Evolutionary conservation across 2,329 filamentous ascomycete species (phyloP).

Genomic region (Cryphonectria radicalis): DNA sequence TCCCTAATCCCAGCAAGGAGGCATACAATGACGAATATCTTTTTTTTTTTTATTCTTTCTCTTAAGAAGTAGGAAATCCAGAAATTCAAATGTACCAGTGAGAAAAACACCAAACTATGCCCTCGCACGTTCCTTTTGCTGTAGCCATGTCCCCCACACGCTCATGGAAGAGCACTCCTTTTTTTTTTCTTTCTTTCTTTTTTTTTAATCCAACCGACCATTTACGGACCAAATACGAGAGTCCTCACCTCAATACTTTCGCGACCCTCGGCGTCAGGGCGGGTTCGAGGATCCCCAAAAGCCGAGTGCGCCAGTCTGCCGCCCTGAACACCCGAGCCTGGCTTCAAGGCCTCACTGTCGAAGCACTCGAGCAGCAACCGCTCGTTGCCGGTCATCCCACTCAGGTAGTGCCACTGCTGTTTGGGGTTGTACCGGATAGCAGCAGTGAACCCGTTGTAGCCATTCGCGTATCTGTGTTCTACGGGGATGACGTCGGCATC

Average conservation of each 20-base stretch:
- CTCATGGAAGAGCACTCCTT: background rate
- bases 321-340: constrained; percentile 53
- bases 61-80: background rate
- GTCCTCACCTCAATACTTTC: constrained; percentile 91
- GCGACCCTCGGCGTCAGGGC: constrained; percentile 69
- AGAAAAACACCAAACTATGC: background rate
- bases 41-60: background rate
- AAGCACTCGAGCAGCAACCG: constrained; percentile 79
- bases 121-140: background rate
- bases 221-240: constrained; percentile 74
- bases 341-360: constrained; percentile 64
- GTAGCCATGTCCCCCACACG: background rate
- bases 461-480: constrained; percentile 72
- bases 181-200: background rate
- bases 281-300: constrained; percentile 76
- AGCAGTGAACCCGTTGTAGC: constrained; percentile 74
- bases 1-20: background rate
- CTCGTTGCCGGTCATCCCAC: constrained; percentile 75
- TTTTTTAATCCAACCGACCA: background rate
- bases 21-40: constrained; percentile 3
- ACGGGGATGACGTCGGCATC: constrained; percentile 71
- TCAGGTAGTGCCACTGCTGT: constrained; percentile 81
- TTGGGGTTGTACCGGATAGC: constrained; percentile 63
- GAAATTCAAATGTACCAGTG: background rate
- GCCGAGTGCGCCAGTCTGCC: constrained; percentile 73